A percentile compares a stretch with the other conserved stretches of the same genome.
These are phyloP conservation scores for Marasmius oreades DNA, from an alignment of 1,284 basidiomycete genomes.

Conservation along the genomic window DNA sequence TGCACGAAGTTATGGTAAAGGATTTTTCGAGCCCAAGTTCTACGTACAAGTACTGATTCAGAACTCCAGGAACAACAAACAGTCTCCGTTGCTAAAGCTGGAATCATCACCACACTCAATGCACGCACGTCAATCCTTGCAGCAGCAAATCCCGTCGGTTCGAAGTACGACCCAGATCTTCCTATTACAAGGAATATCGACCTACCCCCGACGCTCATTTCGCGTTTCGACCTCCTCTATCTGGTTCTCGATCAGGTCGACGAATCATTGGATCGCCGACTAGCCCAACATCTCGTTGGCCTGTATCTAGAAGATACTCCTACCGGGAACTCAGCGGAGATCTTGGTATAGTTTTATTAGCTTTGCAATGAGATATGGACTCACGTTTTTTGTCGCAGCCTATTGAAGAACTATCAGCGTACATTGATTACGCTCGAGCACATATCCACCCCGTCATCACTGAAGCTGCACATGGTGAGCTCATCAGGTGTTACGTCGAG, in stretches of 20 bases:
- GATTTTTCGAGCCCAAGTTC: no score
- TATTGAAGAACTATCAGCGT: conserved; percentile 86
- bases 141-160: conserved; percentile 95
- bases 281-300: conserved; percentile 92
- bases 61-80: conserved; percentile 92
- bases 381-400: conserved; percentile 47
- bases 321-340: conserved; percentile 63
- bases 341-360: conserved; percentile 55
- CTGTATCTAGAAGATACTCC: conserved; percentile 93
- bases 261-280: conserved; percentile 82
- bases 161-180: conserved; percentile 88
- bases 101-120: conserved; percentile 98
- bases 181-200: conserved; percentile 90
- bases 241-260: conserved; percentile 95
- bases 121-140: conserved; percentile 96
- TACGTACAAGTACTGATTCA: neutral
- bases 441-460: conserved; percentile 88
- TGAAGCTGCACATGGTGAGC: conserved; percentile 80
- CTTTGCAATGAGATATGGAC: no score
- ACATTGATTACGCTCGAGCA: conserved; percentile 92
- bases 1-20: conserved; percentile 99
- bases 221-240: conserved; percentile 97
- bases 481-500: conserved; percentile 88
- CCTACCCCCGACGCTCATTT: conserved; percentile 95
- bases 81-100: conserved; percentile 98